Evolutionary conservation across 768 basidiomycete species (phyloP).

Genomic region (Termitomyces sp.): DNA sequence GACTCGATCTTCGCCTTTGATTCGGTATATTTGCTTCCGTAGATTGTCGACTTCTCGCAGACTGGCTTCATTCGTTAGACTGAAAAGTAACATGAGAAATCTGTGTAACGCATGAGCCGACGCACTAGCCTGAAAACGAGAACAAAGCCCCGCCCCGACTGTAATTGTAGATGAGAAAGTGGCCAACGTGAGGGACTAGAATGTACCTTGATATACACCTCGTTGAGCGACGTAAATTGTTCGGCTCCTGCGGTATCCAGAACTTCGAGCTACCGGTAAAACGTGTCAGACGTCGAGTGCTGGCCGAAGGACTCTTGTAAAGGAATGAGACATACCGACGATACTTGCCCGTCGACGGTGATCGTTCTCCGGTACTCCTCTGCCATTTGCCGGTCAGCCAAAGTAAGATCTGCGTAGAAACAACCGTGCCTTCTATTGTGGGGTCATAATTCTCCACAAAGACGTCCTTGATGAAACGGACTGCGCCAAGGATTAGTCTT

Average conservation of each 20-base stretch:
- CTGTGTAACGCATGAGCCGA: not conserved
- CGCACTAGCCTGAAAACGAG: slow-evolving; percentile 66
- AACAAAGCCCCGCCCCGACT: slow-evolving; percentile 76
- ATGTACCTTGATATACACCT: slow-evolving; percentile 73
- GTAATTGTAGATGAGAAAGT: slow-evolving; percentile 2
- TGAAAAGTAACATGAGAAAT: slow-evolving; percentile 21
- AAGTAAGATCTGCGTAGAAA: not conserved
- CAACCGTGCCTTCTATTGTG: slow-evolving; percentile 68
- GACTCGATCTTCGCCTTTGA: slow-evolving; percentile 68
- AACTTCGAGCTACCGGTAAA: slow-evolving; percentile 57
- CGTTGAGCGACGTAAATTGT: slow-evolving; percentile 77
- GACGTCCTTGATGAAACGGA: slow-evolving; percentile 67
- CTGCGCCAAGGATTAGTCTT: slow-evolving; percentile 20
- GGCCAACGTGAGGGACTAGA: not conserved
- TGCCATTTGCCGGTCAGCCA: slow-evolving; percentile 22
- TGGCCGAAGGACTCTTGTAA: not conserved
- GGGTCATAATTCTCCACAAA: slow-evolving; percentile 80
- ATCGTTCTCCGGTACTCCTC: slow-evolving; percentile 68
- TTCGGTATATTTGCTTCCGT: slow-evolving; percentile 75
- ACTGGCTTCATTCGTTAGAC: slow-evolving; percentile 77
- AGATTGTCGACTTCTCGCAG: slow-evolving; percentile 76
- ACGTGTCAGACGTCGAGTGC: slow-evolving; percentile 1
- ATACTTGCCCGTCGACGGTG: slow-evolving; percentile 59
- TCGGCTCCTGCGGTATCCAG: slow-evolving; percentile 85
- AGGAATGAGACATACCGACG: slow-evolving; percentile 41